These are phyloP conservation scores for Cutaneotrichosporon mucoides DNA, from an alignment of 1,284 basidiomycete species.

Conservation along the genomic window DNA sequence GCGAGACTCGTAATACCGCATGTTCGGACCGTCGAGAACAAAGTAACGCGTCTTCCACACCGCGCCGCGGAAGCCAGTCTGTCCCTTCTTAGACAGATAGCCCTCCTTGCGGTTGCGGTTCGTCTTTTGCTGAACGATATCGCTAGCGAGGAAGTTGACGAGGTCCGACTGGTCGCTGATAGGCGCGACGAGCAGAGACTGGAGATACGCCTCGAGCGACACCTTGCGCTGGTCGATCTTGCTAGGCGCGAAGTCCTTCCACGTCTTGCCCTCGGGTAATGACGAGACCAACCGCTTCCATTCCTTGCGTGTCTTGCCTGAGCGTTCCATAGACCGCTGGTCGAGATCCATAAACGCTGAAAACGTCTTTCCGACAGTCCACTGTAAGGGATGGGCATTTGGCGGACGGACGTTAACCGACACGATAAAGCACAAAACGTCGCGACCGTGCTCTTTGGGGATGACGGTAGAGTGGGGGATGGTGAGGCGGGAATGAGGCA, in stretches of 20 bases:
- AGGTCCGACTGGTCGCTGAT: constrained; percentile 85
- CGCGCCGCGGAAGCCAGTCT: constrained; percentile 73
- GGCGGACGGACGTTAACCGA: constrained; percentile 41
- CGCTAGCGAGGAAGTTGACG: constrained; percentile 86
- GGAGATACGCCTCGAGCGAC: constrained; percentile 80
- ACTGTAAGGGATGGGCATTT: constrained; percentile 54
- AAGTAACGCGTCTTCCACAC: constrained; percentile 91
- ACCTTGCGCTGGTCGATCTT: constrained; percentile 92
- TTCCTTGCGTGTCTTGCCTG: constrained; percentile 59
- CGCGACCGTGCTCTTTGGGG: constrained; percentile 42
- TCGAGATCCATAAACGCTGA: constrained; percentile 85
- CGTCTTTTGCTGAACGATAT: constrained; percentile 74
- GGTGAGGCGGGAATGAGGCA: constrained; percentile 41
- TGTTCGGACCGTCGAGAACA: constrained; percentile 74
- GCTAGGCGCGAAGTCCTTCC: constrained; percentile 94
- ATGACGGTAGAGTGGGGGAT: constrained; percentile 45
- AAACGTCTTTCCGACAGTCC: constrained; percentile 92
- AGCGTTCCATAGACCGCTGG: constrained; percentile 56
- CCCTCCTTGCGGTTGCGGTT: constrained; percentile 94
- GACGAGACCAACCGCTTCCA: constrained; percentile 68
- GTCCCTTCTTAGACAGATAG: constrained; percentile 92
- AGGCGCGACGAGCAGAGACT: constrained; percentile 75
- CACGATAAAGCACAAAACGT: constrained; percentile 48
- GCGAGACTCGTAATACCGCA: constrained; percentile 94
- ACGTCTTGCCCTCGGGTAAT: constrained; percentile 85